Base-by-base conservation (phyloP, 176 grass and related monocot genomes). In the Tillandsia leiboldiana region DNA sequence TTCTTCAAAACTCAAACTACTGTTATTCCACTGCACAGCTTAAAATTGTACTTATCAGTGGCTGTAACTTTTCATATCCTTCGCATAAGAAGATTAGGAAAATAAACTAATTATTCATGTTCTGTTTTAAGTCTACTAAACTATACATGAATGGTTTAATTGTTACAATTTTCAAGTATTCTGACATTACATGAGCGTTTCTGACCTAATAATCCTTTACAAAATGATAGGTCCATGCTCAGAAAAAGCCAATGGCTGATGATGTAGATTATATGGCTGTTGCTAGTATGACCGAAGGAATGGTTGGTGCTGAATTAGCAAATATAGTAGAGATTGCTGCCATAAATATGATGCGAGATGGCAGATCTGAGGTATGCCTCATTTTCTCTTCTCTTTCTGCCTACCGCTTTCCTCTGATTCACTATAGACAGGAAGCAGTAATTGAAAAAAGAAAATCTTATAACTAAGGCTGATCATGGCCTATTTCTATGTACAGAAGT, bases 321-420 rank as follows among this genome's bases (percentile, higher is more conserved):
- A 80, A 80, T 65, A 80, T 80, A 49, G 12, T 80, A 48, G 78
- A 80, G 26, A 73, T 80, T 80, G 70, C 78, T 66, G 78, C 78
- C 11, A 65, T 80, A 48, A 80, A 80, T 73, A 73, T 80, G 78
- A 73, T 80, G 61, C 78, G 78, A 50, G 78, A 80, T 61, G 70
- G 78, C 27, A 72, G 70, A 15, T 73, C 70, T 68, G 78, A 80
- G 78, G 78, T 80, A 72, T 57, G 14, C 7, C 15, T 65, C 49
- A 14, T 48, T 2, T 57, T 22, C n/a, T 59, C 54, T 59, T 59
- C 54, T 59, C 5, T 59, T 5, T 1, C n/a, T 59, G n/a, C 8
- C 54, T 59, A 59, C 17, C 6, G 54, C 1, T 59, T 17, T 59
- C 54, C 20, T 59, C 15, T 17, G 4, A 17, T 59, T 59, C 54